Evolutionary conservation across 2,329 filamentous ascomycete species (phyloP).

Genomic region (Diaporthe citri): DNA sequence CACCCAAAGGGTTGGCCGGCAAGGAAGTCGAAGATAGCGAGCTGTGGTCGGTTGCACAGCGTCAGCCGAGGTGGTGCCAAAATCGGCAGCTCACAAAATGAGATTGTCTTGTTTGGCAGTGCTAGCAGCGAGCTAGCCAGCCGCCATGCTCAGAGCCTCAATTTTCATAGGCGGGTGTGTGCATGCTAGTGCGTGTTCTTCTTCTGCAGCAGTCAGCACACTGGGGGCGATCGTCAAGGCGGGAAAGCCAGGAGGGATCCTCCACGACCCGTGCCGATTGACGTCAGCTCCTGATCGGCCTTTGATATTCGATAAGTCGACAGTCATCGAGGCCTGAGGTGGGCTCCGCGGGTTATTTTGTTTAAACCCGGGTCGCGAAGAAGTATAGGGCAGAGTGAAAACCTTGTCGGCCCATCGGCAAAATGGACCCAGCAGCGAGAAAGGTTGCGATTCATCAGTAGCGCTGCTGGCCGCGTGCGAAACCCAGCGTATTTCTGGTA

Average conservation of each 20-base stretch:
- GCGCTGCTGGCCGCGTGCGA: neutral
- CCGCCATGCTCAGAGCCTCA: constrained; percentile 37
- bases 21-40: constrained; percentile 21
- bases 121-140: constrained; percentile 32
- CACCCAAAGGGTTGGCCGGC: constrained; percentile 11
- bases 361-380: neutral
- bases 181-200: constrained; percentile 29
- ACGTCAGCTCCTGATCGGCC: constrained; percentile 22
- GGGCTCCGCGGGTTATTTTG: neutral
- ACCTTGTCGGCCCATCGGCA: constrained; percentile 26
- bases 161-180: constrained; percentile 34
- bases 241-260: constrained; percentile 5
- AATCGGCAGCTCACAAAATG: constrained; percentile 36
- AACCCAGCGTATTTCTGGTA: neutral
- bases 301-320: constrained; percentile 3
- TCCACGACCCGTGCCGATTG: constrained; percentile 31
- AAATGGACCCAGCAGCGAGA: neutral
- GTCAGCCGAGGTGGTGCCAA: constrained; percentile 30
- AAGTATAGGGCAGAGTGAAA: neutral
- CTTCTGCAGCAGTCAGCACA: constrained; percentile 33
- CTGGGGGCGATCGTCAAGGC: constrained; percentile 25
- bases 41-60: constrained; percentile 28
- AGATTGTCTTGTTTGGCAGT: constrained; percentile 36
- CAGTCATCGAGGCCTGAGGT: neutral
- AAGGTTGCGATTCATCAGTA: neutral